Percentiles rank a stretch among this genome's conserved stretches.
These are phyloP conservation scores for Colletotrichum magnum DNA, from an alignment of 2,329 filamentous ascomycete species.

Conservation along the genomic window DNA sequence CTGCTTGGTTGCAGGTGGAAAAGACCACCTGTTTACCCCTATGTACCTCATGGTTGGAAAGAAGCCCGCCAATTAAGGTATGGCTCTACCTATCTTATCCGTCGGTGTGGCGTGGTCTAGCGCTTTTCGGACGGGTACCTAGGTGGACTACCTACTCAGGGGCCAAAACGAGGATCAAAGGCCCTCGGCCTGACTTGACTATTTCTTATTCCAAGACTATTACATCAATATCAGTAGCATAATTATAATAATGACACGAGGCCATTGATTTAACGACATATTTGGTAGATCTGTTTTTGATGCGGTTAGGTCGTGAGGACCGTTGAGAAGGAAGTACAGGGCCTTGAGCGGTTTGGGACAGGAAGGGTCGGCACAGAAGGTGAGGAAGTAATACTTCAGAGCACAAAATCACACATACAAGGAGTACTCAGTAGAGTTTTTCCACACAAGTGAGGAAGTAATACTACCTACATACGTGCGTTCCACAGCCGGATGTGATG, in stretches of 20 bases:
- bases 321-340: too few relatives aligned
- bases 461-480: too few relatives aligned
- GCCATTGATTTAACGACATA: slow-evolving; percentile 13
- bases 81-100: too few relatives aligned
- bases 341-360: too few relatives aligned
- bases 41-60: slow-evolving; percentile 98
- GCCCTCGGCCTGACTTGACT: neutral
- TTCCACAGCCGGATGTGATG: too few relatives aligned
- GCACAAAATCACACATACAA: too few relatives aligned
- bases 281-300: neutral
- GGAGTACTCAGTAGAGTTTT: too few relatives aligned
- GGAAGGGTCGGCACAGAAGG: too few relatives aligned
- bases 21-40: slow-evolving; percentile 94
- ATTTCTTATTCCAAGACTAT: slow-evolving; percentile 25
- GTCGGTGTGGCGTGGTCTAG: too few relatives aligned
- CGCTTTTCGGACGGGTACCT: neutral
- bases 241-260: slow-evolving; percentile 35
- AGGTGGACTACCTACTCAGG: neutral
- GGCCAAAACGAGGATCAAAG: neutral
- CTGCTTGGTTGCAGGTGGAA: slow-evolving; percentile 87
- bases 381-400: too few relatives aligned
- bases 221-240: slow-evolving; percentile 26
- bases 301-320: too few relatives aligned
- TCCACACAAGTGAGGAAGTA: too few relatives aligned
- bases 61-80: slow-evolving; percentile 71